Conservation (phyloP, 2,329 filamentous ascomycete species). For the Paracoccidioides brasiliensis region DNA sequence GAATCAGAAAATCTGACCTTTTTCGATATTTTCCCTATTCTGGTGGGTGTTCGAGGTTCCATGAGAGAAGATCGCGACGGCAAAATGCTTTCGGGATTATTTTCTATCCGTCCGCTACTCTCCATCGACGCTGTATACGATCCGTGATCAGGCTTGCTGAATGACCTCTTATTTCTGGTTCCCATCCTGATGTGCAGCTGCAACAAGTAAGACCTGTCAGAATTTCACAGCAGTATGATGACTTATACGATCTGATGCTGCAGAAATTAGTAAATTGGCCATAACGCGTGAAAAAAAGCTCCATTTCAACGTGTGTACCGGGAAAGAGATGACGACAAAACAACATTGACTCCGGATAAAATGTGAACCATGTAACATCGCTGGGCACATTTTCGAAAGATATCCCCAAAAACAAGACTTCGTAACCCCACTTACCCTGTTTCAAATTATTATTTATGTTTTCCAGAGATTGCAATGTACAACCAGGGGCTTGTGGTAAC, state of each 20-base stretch:
- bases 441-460: background rate
- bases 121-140: background rate
- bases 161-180: background rate
- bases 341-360: no score
- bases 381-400: no score
- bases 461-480: background rate
- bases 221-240: background rate
- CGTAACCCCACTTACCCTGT: background rate
- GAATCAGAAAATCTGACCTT: conserved; percentile 36
- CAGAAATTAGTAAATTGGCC: background rate
- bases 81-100: background rate
- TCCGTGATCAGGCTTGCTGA: background rate
- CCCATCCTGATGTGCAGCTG: background rate
- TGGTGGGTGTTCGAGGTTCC: conserved; percentile 1
- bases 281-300: background rate
- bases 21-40: conserved; percentile 17
- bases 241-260: background rate
- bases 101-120: background rate
- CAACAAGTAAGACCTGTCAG: background rate
- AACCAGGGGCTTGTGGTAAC: background rate
- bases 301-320: background rate
- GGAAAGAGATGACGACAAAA: no score
- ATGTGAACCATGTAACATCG: no score
- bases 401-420: no score
- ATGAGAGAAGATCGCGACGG: background rate